These are phyloP conservation scores for Acrocalymma vagum DNA, from an alignment of 2,329 filamentous ascomycete species.

Conservation along the genomic window DNA sequence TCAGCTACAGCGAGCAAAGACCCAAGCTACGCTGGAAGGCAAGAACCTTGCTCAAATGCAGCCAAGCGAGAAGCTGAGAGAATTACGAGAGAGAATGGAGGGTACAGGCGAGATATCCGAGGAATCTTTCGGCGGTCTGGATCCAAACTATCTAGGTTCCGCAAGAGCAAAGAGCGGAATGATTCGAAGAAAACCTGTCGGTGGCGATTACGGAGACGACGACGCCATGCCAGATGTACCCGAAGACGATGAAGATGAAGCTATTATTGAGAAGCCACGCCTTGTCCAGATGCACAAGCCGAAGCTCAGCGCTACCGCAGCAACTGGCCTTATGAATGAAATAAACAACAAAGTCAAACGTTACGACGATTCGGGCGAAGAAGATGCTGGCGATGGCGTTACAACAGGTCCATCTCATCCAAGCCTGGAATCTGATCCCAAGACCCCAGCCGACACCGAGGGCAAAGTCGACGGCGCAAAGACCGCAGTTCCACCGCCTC, in stretches of 20 bases:
- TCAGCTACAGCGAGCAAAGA: constrained; percentile 96
- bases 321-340: constrained; percentile 73
- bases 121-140: constrained; percentile 61
- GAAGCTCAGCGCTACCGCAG: constrained; percentile 67
- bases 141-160: constrained; percentile 71
- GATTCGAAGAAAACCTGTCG: constrained; percentile 46
- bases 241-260: constrained; percentile 64
- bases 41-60: constrained; percentile 85
- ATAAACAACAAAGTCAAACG: constrained; percentile 79
- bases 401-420: constrained; percentile 80
- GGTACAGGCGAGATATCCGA: constrained; percentile 59
- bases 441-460: constrained; percentile 71
- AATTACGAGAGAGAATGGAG: constrained; percentile 95
- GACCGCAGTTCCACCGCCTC: constrained; percentile 55
- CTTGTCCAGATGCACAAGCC: constrained; percentile 82
- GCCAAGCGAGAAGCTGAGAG: constrained; percentile 90
- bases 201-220: constrained; percentile 50
- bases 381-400: constrained; percentile 70
- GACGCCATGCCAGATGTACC: constrained; percentile 39
- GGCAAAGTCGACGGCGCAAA: constrained; percentile 61
- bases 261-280: constrained; percentile 79
- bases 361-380: constrained; percentile 77
- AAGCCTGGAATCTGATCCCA: constrained; percentile 74
- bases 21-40: constrained; percentile 95
- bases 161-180: constrained; percentile 52